Evolutionary conservation across 1,284 basidiomycete species (phyloP), one percentile per base, ranked within the genome.

Genomic region (Cutaneotrichosporon arboriforme): DNA sequence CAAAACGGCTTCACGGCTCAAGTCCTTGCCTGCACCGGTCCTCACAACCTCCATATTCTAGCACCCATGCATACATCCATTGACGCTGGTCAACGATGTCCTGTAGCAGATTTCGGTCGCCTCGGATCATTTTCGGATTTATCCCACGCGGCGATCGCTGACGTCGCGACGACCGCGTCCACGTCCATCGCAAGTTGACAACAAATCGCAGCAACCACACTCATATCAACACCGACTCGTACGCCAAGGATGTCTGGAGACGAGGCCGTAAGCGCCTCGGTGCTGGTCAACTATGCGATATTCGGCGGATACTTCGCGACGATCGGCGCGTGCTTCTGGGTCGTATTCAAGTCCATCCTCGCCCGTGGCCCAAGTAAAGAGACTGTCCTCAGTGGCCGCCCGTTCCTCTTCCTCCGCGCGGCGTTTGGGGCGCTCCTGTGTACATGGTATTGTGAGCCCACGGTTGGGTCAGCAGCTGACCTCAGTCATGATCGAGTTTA

Each of bases 361-460:
- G n/a, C 57, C 8, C 58, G 18, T 35, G 46, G 48, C 46, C 55
- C 53, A 52, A 36, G 38, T 40, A 14, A 60, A 35, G 37, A 41
- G 8, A 52, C 50, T 33, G 51, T 68, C 8, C 53, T 69, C 17
- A 51, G 54, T 15, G 62, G 65, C 9, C 57, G 59, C 41, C 62
- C 71, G 18, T 72, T 71, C 63, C 58, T 67, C 41, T 74, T 69
- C 53, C 49, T 72, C 15, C 56, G 72, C 1, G 55, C 59, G 7
- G 69, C 62, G n/a, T 7, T 71, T 4, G 69, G 61, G 10, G 68
- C 64, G 1, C 52, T 72, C 3, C 21, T 68, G 10, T 68, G 64
- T 61, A 84, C 83, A n/a, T 84, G 83, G 83, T 81, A 77, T 53
- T 84, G 83, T 84, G 61, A 76, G 83, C 36, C 37, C 31, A 9